phyloP scores from a whole-genome alignment of 2,329 filamentous ascomycete genomes.

The Xenoacremonium recifei region DNA sequence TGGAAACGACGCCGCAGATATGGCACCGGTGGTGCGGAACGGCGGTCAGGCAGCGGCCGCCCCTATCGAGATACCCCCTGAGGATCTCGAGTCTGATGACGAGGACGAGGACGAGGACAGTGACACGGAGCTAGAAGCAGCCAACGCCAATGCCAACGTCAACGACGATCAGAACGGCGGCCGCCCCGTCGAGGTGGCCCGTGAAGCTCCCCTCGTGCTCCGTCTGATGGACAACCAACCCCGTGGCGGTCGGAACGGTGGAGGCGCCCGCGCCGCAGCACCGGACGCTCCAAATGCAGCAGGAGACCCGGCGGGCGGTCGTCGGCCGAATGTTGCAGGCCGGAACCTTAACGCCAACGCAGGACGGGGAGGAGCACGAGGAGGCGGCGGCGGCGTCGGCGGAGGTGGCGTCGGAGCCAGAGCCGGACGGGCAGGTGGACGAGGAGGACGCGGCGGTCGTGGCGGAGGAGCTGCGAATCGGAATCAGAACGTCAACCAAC shows the following conservation, averaged over 20 bases:
- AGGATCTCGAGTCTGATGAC: slow-evolving; percentile 1
- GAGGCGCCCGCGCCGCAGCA: slow-evolving; percentile 24
- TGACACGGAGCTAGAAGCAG: slow-evolving; percentile 17
- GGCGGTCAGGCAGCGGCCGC: slow-evolving; percentile 12
- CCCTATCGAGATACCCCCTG: slow-evolving; percentile 17
- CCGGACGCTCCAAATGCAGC: slow-evolving; percentile 31
- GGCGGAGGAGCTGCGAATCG: slow-evolving; percentile 25
- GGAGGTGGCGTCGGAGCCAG: slow-evolving; percentile 10
- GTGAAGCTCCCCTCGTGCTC: slow-evolving; percentile 56
- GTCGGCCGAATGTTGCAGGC: too few species aligned
- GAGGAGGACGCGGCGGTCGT: slow-evolving; percentile 27
- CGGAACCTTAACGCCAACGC: too few species aligned
- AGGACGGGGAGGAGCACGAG: slow-evolving; percentile 21
- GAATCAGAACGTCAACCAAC: slow-evolving; percentile 21
- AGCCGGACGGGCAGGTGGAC: slow-evolving; percentile 17
- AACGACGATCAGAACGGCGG: slow-evolving; percentile 26
- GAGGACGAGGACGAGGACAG: neutral
- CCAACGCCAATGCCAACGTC: slow-evolving; percentile 32
- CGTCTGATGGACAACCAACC: slow-evolving; percentile 45
- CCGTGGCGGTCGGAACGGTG: slow-evolving; percentile 22
- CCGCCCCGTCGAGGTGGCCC: slow-evolving; percentile 45
- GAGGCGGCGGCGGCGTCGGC: slow-evolving; percentile 11
- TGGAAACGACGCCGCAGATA: slow-evolving; percentile 51
- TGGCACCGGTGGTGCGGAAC: slow-evolving; percentile 33
- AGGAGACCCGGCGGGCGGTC: slow-evolving; percentile 14